These are phyloP conservation scores for Hanseniaspora nectarophila DNA, from an alignment of 805 yeast genomes.

Conservation along the genomic window DNA sequence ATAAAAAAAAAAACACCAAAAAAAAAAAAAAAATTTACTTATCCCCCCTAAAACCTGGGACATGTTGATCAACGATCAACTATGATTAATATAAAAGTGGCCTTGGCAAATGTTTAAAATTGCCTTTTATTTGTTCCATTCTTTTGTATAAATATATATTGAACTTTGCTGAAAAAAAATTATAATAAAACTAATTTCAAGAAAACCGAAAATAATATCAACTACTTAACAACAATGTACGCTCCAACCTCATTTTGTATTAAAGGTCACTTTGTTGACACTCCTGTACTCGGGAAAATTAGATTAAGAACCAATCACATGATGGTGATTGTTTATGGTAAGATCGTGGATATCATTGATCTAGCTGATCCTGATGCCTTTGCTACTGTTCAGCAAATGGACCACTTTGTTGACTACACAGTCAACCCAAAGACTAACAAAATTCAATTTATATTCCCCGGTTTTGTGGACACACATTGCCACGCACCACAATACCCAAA, in stretches of 20 bases:
- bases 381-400: not conserved
- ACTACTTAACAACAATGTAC: too few species aligned
- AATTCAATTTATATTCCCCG: conserved; percentile 57
- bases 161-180: too few species aligned
- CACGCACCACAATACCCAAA: conserved; percentile 82
- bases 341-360: conserved; percentile 5
- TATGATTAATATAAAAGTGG: too few species aligned
- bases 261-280: conserved; percentile 59
- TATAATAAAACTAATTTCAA: conserved; percentile 18
- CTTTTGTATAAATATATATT: too few species aligned
- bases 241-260: not conserved
- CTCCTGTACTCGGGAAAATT: conserved; percentile 47
- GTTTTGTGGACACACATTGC: conserved; percentile 70
- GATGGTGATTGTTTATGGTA: conserved; percentile 52
- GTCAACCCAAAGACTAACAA: conserved; percentile 24
- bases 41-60: too few species aligned
- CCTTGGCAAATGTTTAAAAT: too few species aligned
- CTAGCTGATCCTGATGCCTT: conserved; percentile 16
- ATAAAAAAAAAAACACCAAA: too few species aligned
- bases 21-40: too few species aligned
- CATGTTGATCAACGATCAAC: too few species aligned
- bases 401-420: conserved; percentile 15
- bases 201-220: not conserved
- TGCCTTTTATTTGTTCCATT: too few species aligned
- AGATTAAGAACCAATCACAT: conserved; percentile 47